Evolutionary conservation across 169 alveolate genomes (phyloP), one percentile per base, ranked within the genome.

Genomic region (Cryptosporidium tyzzeri): DNA sequence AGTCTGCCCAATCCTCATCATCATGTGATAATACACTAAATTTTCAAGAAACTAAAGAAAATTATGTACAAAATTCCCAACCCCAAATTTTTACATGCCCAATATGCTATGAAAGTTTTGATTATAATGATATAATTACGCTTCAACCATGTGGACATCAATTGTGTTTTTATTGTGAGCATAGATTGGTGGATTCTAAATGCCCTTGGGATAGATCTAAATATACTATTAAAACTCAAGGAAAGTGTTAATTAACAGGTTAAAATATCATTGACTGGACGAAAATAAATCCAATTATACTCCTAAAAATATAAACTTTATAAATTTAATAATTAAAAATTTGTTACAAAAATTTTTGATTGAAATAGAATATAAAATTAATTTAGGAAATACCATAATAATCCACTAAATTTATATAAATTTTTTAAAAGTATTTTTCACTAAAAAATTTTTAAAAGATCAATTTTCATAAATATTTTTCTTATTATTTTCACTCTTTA

Each of bases 171-270:
- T n/a, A 62, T 80, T 80, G 89, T 29, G 89, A 62, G 33, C 26
- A 61, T 8, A 59, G 65, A 80, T 37, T 80, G 69, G 45, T 48
- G 7, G 89, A 80, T 31, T 62, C 89, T 9, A 45, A 59, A 44
- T 80, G 89, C 48, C 89, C 89, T 6, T 80, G 89, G 89, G 89
- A 80, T 26, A 80, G 89, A 65, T 41, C n/a, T 65, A 65, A 37
- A 35, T 65, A 65, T 33, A 65, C 51, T 33, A 65, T 65, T 9
- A 65, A 55, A n/a, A 2, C 7, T 21, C 10, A 21, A 55, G 65
- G 1, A 55, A 26, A 16, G 6, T 37, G 44, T 55, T 23, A n/a
- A 55, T 55, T 55, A 55, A 23, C 26, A 23, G 12, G 18, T 55
- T 23, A 9, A 23, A 23, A 55, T 23, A 23, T 23, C 0, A 55